phyloP scores from a whole-genome alignment of 2,329 filamentous ascomycete genomes.

The Davidsoniella neocaledoniae region DNA sequence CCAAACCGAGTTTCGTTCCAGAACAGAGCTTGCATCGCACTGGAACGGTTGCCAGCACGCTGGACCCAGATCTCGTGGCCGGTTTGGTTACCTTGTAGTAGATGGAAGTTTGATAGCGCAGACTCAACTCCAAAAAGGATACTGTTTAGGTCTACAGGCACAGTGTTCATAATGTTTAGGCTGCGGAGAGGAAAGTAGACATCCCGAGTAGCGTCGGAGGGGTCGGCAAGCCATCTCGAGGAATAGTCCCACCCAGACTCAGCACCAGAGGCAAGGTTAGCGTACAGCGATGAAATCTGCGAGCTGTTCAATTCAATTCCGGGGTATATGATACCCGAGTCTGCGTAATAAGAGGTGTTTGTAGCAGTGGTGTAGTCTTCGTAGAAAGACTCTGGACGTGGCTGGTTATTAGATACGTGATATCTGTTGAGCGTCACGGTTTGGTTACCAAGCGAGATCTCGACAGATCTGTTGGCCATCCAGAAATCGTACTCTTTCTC shows the following conservation, averaged over 20 bases:
- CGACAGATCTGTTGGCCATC: slow-evolving; percentile 40
- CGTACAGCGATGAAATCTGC: slow-evolving; percentile 36
- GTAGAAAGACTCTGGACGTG: slow-evolving; percentile 48
- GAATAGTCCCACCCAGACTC: slow-evolving; percentile 52
- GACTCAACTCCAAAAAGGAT: slow-evolving; percentile 51
- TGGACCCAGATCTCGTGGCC: slow-evolving; percentile 32
- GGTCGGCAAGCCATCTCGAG: slow-evolving; percentile 39
- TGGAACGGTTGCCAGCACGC: slow-evolving; percentile 35
- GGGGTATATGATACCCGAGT: slow-evolving; percentile 41
- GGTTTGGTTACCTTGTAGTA: slow-evolving; percentile 31
- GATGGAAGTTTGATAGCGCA: slow-evolving; percentile 38
- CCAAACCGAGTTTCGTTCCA: slow-evolving; percentile 46
- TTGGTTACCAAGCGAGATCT: slow-evolving; percentile 25
- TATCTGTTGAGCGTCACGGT: slow-evolving; percentile 43
- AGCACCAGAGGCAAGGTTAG: slow-evolving; percentile 46
- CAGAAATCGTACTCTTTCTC: slow-evolving; percentile 49
- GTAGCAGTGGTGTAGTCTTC: slow-evolving; percentile 51
- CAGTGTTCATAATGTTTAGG: slow-evolving; percentile 39
- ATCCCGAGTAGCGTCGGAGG: slow-evolving; percentile 39
- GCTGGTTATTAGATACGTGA: slow-evolving; percentile 45
- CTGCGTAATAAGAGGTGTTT: slow-evolving; percentile 45
- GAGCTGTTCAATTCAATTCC: slow-evolving; percentile 33
- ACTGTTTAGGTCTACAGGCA: slow-evolving; percentile 51
- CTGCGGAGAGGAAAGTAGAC: slow-evolving; percentile 49
- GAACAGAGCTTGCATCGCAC: slow-evolving; percentile 44